Base-by-base conservation (phyloP, 495 filamentous ascomycete genomes). In the Haplographium delicatum region DNA sequence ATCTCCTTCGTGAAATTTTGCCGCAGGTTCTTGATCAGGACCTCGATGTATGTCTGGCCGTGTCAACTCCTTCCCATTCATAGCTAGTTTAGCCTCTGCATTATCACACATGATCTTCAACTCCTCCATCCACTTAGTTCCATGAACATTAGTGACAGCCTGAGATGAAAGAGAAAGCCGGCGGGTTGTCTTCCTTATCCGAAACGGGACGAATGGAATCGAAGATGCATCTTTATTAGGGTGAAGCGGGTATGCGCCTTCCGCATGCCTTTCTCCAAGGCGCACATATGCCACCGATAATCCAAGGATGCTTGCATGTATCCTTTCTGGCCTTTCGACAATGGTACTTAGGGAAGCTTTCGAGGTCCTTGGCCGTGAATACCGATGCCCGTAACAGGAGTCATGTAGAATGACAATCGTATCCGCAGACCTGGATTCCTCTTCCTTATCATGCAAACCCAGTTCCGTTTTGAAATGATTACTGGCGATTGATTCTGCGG, bases 381-480 rank as follows among this genome's bases (percentile, higher is more conserved):
- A 97, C 1, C 87, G 82, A 65, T 98, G 93, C 9, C 89, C 89
- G 58, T 96, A 98, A 69, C 91, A 95, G 43, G 84, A 82, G 65
- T 98, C 94, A 50, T 97, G 88, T 3, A 97, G 62, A 25, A 98
- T 76, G 8, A 95, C 89, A 2, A 91, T 65, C 0, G 88, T 88
- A 58, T 87, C 81, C 19, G 85, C 68, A 33, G 59, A 62, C 15
- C 65, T 52, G 8, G 66, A 59, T 9, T 74, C 59, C 33, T 76
- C 71, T 6, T 65, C 64, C 20, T 70, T 66, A 37, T 82, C 72
- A 55, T 91, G 84, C 13, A 75, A 55, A 3, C 76, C 74, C 1
- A 93, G 62, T 60, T 95, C 88, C 54, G 74, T 78, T 42, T 73
- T 68, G 63, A 96, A 86, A 62, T 84, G 77, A 1, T 76, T 76